Percentiles rank a stretch among this genome's conserved stretches.
These are phyloP conservation scores for Citrus unshiu DNA, from an alignment of 345 rosid genomes.

Conservation along the genomic window DNA sequence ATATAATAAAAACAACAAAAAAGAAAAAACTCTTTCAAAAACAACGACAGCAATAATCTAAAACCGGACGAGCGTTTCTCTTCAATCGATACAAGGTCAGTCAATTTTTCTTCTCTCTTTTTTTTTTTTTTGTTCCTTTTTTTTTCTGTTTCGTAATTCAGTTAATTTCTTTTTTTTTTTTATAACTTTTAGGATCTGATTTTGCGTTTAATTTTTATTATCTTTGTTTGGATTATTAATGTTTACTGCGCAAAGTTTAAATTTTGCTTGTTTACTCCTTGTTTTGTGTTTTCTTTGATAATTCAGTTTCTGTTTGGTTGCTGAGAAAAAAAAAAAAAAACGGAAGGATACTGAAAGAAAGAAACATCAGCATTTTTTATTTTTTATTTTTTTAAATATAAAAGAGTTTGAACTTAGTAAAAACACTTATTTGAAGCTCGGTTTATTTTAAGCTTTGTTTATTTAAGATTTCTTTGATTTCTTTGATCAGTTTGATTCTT, in stretches of 20 bases:
- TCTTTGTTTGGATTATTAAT: neutral
- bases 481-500: neutral
- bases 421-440: neutral
- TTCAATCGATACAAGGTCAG: conserved; percentile 17
- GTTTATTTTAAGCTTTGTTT: conserved; percentile 4
- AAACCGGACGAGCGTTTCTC: neutral
- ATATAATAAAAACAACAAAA: neutral
- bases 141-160: neutral
- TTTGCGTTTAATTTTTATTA: neutral
- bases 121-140: neutral
- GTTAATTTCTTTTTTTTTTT: neutral
- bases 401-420: conserved; percentile 10
- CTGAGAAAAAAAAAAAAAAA: conserved; percentile 41
- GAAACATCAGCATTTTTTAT: neutral
- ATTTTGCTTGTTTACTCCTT: conserved; percentile 7
- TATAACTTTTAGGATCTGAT: neutral
- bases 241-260: neutral
- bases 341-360: conserved; percentile 18
- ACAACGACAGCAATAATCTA: neutral
- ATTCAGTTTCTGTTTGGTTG: conserved; percentile 38
- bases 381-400: neutral
- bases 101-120: neutral
- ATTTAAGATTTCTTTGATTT: neutral
- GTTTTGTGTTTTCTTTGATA: neutral
- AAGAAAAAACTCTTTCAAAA: neutral